Percentiles rank a stretch among this genome's conserved stretches.
These are phyloP conservation scores for Ceratocystis ficicola DNA, from an alignment of 2,329 filamentous ascomycete genomes.

Conservation along the genomic window DNA sequence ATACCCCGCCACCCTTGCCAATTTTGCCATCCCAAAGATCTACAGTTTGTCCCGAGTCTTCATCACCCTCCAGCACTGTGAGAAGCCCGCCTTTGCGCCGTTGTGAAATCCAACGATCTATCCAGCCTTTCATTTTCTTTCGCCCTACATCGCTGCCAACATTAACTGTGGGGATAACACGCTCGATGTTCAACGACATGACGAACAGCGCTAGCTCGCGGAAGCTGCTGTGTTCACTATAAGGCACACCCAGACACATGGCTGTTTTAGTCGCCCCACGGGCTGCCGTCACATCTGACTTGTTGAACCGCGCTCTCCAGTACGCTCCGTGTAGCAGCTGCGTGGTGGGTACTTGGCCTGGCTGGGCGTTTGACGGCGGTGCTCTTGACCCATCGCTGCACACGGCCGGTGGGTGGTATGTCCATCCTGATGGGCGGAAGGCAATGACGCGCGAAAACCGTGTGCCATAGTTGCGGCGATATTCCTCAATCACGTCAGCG, in stretches of 20 bases:
- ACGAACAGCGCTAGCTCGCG: conserved; percentile 88
- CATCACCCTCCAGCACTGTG: conserved; percentile 35
- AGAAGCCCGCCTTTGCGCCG: conserved; percentile 42
- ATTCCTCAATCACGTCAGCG: conserved; percentile 80
- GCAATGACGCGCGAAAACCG: conserved; percentile 80
- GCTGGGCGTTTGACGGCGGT: conserved; percentile 31
- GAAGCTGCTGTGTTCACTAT: conserved; percentile 92
- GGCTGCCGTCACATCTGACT: conserved; percentile 64
- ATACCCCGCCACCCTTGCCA: conserved; percentile 31
- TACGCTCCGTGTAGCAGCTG: conserved; percentile 45
- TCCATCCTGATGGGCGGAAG: conserved; percentile 90
- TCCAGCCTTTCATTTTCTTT: conserved; percentile 52
- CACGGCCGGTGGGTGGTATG: conserved; percentile 57
- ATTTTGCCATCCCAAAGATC: conserved; percentile 33
- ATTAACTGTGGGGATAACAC: conserved; percentile 89
- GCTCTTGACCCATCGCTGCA: conserved; percentile 11
- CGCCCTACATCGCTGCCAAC: conserved; percentile 47
- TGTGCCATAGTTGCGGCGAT: conserved; percentile 65
- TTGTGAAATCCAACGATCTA: conserved; percentile 50
- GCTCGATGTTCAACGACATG: conserved; percentile 74
- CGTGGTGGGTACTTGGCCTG: conserved; percentile 38
- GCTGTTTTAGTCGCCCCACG: conserved; percentile 71
- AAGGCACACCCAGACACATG: conserved; percentile 86
- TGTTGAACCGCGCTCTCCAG: conserved; percentile 65
- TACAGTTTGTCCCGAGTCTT: conserved; percentile 26